phyloP scores from a whole-genome alignment of 2,329 filamentous ascomycete species.

The Raffaelea arxii region DNA sequence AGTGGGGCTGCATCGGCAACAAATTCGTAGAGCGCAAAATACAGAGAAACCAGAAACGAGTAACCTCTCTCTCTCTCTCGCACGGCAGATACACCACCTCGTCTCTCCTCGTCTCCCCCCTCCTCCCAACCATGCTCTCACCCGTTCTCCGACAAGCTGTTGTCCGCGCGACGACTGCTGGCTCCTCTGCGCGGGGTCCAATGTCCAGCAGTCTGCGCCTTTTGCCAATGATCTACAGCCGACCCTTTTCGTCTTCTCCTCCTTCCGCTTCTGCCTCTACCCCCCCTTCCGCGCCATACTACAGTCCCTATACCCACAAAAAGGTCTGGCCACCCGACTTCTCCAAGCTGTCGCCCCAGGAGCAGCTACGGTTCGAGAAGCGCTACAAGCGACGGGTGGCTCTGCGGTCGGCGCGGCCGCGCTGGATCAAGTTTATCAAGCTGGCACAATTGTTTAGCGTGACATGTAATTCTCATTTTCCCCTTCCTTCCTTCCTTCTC shows the following conservation, averaged over 20 bases:
- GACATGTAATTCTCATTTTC: slow-evolving; percentile 33
- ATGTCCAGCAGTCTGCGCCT: no score
- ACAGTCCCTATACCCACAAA: slow-evolving; percentile 45
- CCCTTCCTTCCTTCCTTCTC: neutral
- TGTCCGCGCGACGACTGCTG: no score
- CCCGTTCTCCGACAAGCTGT: no score
- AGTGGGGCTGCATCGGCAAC: no score
- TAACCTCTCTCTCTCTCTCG: no score
- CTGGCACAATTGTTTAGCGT: slow-evolving; percentile 53
- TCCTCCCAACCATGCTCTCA: no score
- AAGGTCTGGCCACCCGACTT: slow-evolving; percentile 75
- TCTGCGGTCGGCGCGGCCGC: slow-evolving; percentile 50
- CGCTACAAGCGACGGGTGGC: slow-evolving; percentile 63
- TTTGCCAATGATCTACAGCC: no score
- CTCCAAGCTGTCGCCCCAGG: slow-evolving; percentile 54
- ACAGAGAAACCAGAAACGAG: no score
- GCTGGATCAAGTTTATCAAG: slow-evolving; percentile 55
- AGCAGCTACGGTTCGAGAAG: slow-evolving; percentile 70
- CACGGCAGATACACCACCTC: no score
- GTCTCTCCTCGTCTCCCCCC: no score
- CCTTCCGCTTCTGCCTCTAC: neutral
- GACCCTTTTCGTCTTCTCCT: neutral
- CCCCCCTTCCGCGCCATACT: neutral
- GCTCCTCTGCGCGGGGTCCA: no score
- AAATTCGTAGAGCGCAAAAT: no score